Base-by-base conservation (phyloP, 768 basidiomycete genomes). In the Suillus ampliporus region DNA sequence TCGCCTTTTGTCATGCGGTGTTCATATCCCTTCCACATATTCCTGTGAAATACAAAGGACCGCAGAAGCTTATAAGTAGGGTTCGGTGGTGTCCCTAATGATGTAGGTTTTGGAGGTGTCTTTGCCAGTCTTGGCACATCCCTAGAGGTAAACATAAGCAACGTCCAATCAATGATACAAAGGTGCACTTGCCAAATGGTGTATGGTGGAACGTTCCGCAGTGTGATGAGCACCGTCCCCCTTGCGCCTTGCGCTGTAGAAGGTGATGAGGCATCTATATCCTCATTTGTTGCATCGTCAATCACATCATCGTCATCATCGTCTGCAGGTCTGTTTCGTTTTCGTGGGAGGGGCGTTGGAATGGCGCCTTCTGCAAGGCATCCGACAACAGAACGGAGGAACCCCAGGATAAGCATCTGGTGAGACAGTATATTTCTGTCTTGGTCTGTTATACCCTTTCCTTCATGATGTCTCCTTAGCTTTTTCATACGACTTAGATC, bases 1-100 rank as follows among this genome's bases (percentile, higher is more conserved):
- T 85, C 93, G 6, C 96, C 96, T 70, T 95, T 91, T 4, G 97
- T 97, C 88, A 97, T 91, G n/a, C 93, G 81, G 73, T 99, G 97
- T 68, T 89, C 89, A 69, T 98, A 99, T 1, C 93, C 94, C 53
- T 84, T 85, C 87, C 94, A 99, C 0, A 78, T 65, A 11, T 74
- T 73, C 46, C 91, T 81, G 46, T 86, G 79, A 71, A 99, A 98
- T 19, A 74, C 79, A 74, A 96, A 98, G 1, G 94, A 96, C 34
- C 92, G 85, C 19, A 94, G 73, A 13, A 90, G 81, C 2, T 74
- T 82, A 72, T 90, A 99, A 5, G 74, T 78, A 6, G 92, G 91
- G 71, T 89, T 91, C n/a, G 78, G 76, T 3, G 77, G 76, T 43
- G 79, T 77, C 48, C 80, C 83, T 3, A 77, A 71, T 15, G 78